Percentiles rank a stretch among this genome's conserved stretches.
These are phyloP conservation scores for Fusarium brachygibbosum DNA, from an alignment of 2,329 filamentous ascomycete genomes.

Conservation along the genomic window DNA sequence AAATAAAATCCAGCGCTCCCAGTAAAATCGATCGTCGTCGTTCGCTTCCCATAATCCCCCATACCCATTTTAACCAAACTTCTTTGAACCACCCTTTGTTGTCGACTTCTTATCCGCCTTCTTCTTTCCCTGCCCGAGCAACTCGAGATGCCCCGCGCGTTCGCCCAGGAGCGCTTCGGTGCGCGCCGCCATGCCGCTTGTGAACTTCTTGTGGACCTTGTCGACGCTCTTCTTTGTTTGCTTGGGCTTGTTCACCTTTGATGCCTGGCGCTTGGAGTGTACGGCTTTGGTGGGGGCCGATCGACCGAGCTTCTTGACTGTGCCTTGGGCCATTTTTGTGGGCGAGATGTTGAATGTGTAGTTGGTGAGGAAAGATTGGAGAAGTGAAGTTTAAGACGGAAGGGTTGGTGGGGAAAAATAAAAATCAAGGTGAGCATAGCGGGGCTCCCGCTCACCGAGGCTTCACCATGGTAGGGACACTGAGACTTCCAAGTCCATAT, in stretches of 20 bases:
- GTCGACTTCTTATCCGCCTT: slow-evolving; percentile 60
- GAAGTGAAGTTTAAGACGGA: slow-evolving; percentile 41
- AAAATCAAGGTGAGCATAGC: slow-evolving; percentile 43
- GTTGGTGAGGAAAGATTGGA: slow-evolving; percentile 50
- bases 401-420: slow-evolving; percentile 18
- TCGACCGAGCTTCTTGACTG: slow-evolving; percentile 62
- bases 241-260: slow-evolving; percentile 65
- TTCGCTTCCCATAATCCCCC: neutral
- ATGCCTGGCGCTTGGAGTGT: slow-evolving; percentile 59
- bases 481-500: neutral
- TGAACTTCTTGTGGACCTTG: slow-evolving; percentile 68
- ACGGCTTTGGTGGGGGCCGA: slow-evolving; percentile 58
- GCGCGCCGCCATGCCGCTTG: slow-evolving; percentile 65
- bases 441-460: slow-evolving; percentile 24
- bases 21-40: slow-evolving; percentile 17
- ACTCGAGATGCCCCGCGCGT: slow-evolving; percentile 70
- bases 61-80: slow-evolving; percentile 63
- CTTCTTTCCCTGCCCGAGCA: slow-evolving; percentile 71
- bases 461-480: slow-evolving; percentile 1
- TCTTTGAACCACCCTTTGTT: slow-evolving; percentile 65
- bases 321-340: slow-evolving; percentile 66
- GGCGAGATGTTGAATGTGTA: neutral
- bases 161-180: slow-evolving; percentile 72
- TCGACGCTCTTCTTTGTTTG: slow-evolving; percentile 62
- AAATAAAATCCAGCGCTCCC: slow-evolving; percentile 9